These are phyloP conservation scores for Pichia membranifaciens DNA, from an alignment of 805 yeast species.

Conservation along the genomic window DNA sequence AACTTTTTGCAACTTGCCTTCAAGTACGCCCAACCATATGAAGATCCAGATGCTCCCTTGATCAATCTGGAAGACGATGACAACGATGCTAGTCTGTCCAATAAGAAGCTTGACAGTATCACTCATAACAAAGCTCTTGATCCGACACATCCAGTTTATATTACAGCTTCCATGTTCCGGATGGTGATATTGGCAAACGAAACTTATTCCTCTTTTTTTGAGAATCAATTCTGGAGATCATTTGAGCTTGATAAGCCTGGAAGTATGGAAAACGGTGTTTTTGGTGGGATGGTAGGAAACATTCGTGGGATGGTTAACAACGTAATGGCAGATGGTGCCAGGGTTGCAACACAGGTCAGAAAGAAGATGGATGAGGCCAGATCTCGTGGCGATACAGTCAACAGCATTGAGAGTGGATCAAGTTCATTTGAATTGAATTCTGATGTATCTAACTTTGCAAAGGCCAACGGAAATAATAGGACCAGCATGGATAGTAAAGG, in stretches of 20 bases:
- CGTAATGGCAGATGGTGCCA: slow-evolving; percentile 83
- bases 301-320: slow-evolving; percentile 88
- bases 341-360: slow-evolving; percentile 85
- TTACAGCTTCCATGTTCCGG: slow-evolving; percentile 82
- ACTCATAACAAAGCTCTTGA: slow-evolving; percentile 74
- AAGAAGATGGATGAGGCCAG: slow-evolving; percentile 78
- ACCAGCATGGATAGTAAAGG: slow-evolving; percentile 12
- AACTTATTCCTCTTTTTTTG: slow-evolving; percentile 80
- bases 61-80: slow-evolving; percentile 38
- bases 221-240: slow-evolving; percentile 58
- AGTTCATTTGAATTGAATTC: slow-evolving; percentile 2
- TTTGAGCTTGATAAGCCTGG: slow-evolving; percentile 51
- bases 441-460: not conserved
- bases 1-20: slow-evolving; percentile 81
- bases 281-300: slow-evolving; percentile 40
- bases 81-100: not conserved
- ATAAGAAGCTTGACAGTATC: slow-evolving; percentile 24
- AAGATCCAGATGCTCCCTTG: slow-evolving; percentile 36
- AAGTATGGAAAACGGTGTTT: slow-evolving; percentile 34
- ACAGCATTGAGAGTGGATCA: slow-evolving; percentile 8
- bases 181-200: slow-evolving; percentile 95
- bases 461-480: not conserved
- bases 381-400: slow-evolving; percentile 8
- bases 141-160: slow-evolving; percentile 67
- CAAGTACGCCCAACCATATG: slow-evolving; percentile 78